Evolutionary conservation across 768 basidiomycete genomes (phyloP).

Genomic region (Trametes punicea): DNA sequence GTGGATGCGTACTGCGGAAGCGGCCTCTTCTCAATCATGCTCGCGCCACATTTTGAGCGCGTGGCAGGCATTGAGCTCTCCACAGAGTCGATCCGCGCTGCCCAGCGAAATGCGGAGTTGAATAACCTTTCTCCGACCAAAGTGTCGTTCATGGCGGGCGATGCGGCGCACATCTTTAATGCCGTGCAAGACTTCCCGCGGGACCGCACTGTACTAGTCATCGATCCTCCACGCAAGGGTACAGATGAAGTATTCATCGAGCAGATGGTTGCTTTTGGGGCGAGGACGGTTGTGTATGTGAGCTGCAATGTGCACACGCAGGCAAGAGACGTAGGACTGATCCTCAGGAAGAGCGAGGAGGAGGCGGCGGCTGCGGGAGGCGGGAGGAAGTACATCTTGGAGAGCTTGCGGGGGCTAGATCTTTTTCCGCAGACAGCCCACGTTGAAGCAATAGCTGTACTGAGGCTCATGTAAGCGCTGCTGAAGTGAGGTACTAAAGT

Average conservation of each 20-base stretch:
- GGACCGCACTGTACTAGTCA: constrained; percentile 62
- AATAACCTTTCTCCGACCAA: constrained; percentile 57
- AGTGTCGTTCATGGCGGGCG: constrained; percentile 71
- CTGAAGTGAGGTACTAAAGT: background rate
- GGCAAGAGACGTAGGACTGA: constrained; percentile 80
- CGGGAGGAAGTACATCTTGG: constrained; percentile 63
- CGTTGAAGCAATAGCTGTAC: constrained; percentile 65
- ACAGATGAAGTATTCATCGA: constrained; percentile 77
- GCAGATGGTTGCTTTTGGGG: constrained; percentile 71
- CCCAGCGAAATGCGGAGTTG: constrained; percentile 60
- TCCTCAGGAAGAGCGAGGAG: constrained; percentile 47
- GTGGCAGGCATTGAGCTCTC: constrained; percentile 90
- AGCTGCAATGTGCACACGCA: constrained; percentile 96
- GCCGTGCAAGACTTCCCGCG: constrained; percentile 64
- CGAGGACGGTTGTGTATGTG: constrained; percentile 78
- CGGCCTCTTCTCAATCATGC: constrained; percentile 82
- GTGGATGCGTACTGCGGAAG: constrained; percentile 95
- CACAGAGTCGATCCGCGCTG: constrained; percentile 62
- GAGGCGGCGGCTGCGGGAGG: constrained; percentile 33
- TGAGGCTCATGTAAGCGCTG: constrained; percentile 41
- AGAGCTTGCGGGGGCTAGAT: constrained; percentile 87
- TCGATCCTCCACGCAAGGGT: constrained; percentile 95
- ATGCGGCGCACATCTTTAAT: constrained; percentile 83
- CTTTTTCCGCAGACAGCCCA: constrained; percentile 96
- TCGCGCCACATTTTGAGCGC: constrained; percentile 68